These are phyloP conservation scores for Kentomonas sorsogonicus DNA, from an alignment of 208 protist genomes.

Conservation along the genomic window DNA sequence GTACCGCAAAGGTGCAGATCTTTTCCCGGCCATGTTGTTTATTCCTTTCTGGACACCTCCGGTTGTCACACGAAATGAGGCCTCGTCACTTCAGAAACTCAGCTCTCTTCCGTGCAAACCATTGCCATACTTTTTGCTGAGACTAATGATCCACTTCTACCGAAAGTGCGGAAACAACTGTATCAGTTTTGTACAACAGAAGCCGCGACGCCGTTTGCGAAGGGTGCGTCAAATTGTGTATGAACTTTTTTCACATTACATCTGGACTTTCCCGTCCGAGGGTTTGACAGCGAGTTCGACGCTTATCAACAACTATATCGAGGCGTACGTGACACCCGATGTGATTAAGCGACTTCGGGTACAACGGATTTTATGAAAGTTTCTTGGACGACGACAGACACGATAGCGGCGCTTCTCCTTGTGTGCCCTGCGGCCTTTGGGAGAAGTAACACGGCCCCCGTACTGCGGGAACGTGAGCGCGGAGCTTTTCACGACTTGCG, in stretches of 20 bases:
- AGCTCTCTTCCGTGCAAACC: constrained; percentile 72
- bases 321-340: too few relatives aligned
- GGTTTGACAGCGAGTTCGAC: too few relatives aligned
- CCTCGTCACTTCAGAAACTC: constrained; percentile 39
- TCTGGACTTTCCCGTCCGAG: too few relatives aligned
- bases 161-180: constrained; percentile 3
- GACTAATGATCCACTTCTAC: constrained; percentile 49
- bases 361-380: constrained; percentile 27
- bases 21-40: constrained; percentile 47
- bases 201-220: too few relatives aligned
- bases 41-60: constrained; percentile 82
- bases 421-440: constrained; percentile 20
- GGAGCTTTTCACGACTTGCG: too few relatives aligned
- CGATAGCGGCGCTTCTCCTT: constrained; percentile 29
- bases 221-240: too few relatives aligned
- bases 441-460: too few relatives aligned
- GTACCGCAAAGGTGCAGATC: constrained; percentile 50
- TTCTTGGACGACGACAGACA: constrained; percentile 37
- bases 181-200: too few relatives aligned
- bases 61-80: constrained; percentile 62
- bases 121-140: constrained; percentile 68
- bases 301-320: too few relatives aligned
- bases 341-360: too few relatives aligned
- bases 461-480: too few relatives aligned
- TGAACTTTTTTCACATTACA: too few relatives aligned